Evolutionary conservation across 805 yeast genomes (phyloP).

Genomic region (Candida rishiriensis): DNA sequence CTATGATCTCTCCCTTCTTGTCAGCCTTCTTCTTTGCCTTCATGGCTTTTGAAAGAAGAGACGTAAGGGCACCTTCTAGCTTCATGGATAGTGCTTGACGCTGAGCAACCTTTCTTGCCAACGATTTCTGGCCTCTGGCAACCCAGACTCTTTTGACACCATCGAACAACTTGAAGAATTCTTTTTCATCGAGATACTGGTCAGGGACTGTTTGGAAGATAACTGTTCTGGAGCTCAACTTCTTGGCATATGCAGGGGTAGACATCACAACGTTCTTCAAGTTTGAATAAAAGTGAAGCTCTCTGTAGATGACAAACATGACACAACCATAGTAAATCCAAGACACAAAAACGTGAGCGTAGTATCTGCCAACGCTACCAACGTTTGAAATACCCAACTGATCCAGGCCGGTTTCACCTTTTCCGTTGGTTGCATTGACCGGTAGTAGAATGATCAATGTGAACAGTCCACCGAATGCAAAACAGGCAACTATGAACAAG

Average conservation of each 20-base stretch:
- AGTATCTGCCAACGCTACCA: conserved; percentile 55
- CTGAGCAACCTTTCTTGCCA: conserved; percentile 51
- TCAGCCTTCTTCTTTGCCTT: conserved; percentile 60
- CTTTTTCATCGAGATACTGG: conserved; percentile 63
- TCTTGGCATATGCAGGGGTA: conserved; percentile 74
- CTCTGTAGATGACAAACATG: conserved; percentile 75
- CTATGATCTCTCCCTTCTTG: conserved; percentile 52
- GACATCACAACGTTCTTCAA: conserved; percentile 74
- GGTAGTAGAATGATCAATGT: conserved; percentile 75
- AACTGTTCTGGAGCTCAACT: conserved; percentile 74
- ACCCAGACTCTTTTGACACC: conserved; percentile 84
- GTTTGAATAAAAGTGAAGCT: conserved; percentile 71
- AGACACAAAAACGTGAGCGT: conserved; percentile 78
- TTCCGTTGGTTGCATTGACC: conserved; percentile 69
- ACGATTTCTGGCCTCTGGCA: conserved; percentile 54
- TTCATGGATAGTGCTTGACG: conserved; percentile 56
- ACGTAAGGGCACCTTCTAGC: conserved; percentile 65
- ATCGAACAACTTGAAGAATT: conserved; percentile 67
- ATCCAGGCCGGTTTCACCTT: conserved; percentile 63
- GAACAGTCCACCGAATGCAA: conserved; percentile 53
- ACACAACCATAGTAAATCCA: conserved; percentile 74
- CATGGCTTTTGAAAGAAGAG: conserved; percentile 55
- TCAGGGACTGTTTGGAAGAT: conserved; percentile 82
- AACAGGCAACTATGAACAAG: conserved; percentile 48
- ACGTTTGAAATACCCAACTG: conserved; percentile 76